Base-by-base conservation (phyloP, 352 stramenopile genomes). In the Pythium diclinum region DNA sequence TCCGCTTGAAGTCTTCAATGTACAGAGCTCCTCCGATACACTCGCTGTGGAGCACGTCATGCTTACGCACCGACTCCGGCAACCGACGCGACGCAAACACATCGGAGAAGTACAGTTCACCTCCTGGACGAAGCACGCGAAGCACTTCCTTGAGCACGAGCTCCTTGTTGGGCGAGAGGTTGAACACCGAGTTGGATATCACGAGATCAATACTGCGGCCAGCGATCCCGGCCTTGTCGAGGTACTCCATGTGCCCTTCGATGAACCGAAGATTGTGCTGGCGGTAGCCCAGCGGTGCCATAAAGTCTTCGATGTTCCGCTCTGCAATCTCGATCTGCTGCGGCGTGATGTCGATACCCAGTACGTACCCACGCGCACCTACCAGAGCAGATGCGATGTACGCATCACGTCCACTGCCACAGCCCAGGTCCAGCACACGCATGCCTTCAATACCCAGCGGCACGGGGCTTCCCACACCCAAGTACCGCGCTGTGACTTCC, bases 101-200 rank as follows among this genome's bases (percentile, higher is more conserved):
- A 62, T 98, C 92, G 0, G 83, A 96, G 70, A 98, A 97, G 67
- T 97, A 94, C 30, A 98, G 72, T 71, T 97, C 91, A 33, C 92
- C 92, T 33, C 92, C 92, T 9, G 73, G 70, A 49, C 94, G 95
- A 1, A 98, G 68, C 8, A 96, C 69, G 44, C 85, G 74, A 52
- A 85, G 82, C 32, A 89, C 94, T 49, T 92, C 78, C 40, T 88
- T 83, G 57, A 98, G 73, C 9, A 97, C 92, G 16, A 81, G 77
- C 56, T 92, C 78, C 74, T 97, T 98, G 69, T 97, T 87, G n/a
- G 88, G 83, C 63, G 85, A 95, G 0, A 97, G 71, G 64, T 97
- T 98, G 60, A 98, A 93, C 9, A 97, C 90, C 59, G 89, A 97
- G 76, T 98, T 98, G 44, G 79, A 92, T 58, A 97, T 92, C 52